phyloP scores from a whole-genome alignment of 2,329 filamentous ascomycete genomes.

The Cryphonectria parasitica region DNA sequence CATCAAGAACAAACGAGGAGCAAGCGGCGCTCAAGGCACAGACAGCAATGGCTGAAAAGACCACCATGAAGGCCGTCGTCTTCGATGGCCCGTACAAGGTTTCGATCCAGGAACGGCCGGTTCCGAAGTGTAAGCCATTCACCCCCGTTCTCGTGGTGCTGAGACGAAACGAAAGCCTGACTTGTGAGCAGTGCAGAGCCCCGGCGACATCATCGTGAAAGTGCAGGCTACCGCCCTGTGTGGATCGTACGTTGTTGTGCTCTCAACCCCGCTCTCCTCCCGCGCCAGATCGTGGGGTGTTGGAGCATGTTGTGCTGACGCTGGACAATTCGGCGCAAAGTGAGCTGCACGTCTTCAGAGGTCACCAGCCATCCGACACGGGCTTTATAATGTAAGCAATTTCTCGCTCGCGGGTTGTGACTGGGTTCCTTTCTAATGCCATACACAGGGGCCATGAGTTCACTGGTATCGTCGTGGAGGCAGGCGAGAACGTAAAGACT shows the following conservation, averaged over 20 bases:
- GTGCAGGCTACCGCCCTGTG: constrained; percentile 84
- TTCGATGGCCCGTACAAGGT: constrained; percentile 80
- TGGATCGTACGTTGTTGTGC: constrained; percentile 70
- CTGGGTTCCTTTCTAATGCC: background rate
- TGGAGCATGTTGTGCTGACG: constrained; percentile 13
- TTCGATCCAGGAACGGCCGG: constrained; percentile 76
- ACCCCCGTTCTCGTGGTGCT: constrained; percentile 25
- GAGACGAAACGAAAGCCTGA: constrained; percentile 11
- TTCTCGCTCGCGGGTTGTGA: background rate
- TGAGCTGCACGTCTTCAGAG: constrained; percentile 85
- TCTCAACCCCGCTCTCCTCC: constrained; percentile 13
- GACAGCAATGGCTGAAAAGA: constrained; percentile 44
- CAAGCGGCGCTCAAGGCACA: no score
- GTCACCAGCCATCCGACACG: constrained; percentile 71
- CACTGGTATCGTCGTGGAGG: constrained; percentile 72
- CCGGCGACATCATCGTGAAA: constrained; percentile 79
- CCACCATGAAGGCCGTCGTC: constrained; percentile 85
- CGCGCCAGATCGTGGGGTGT: constrained; percentile 5
- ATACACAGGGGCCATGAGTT: constrained; percentile 74
- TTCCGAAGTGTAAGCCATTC: constrained; percentile 62
- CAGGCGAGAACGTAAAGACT: constrained; percentile 68
- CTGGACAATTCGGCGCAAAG: constrained; percentile 45
- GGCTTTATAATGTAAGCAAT: constrained; percentile 59
- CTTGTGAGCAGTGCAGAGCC: constrained; percentile 59
- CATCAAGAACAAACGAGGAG: background rate